A percentile compares a stretch with the other conserved stretches of the same genome.
These are phyloP conservation scores for Ogataea nitratoaversa DNA, from an alignment of 805 yeast species.

Conservation along the genomic window DNA sequence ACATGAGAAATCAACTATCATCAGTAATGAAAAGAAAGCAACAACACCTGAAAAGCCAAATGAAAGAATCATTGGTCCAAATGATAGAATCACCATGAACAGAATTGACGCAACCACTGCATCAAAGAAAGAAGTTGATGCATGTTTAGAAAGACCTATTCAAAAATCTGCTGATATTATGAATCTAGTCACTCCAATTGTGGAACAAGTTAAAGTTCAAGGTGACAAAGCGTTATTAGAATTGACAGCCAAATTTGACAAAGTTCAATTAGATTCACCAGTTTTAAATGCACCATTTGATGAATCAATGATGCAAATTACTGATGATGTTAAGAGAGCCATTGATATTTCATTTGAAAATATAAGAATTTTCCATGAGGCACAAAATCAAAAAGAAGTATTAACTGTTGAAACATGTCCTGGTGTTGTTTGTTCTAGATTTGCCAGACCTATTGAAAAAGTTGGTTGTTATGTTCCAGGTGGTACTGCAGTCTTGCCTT, in stretches of 20 bases:
- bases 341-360: conserved; percentile 87
- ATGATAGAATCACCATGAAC: conserved; percentile 45
- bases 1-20: conserved; percentile 14
- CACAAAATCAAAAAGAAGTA: conserved; percentile 74
- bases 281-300: conserved; percentile 87
- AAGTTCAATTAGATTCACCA: conserved; percentile 67
- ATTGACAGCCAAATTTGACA: conserved; percentile 86
- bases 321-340: conserved; percentile 73
- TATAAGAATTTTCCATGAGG: conserved; percentile 88
- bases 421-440: conserved; percentile 91
- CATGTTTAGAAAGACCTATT: conserved; percentile 86
- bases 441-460: conserved; percentile 88
- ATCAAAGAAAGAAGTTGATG: conserved; percentile 42
- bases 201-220: conserved; percentile 64
- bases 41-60: conserved; percentile 11
- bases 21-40: conserved; percentile 1
- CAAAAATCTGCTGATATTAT: conserved; percentile 90
- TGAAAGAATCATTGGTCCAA: conserved; percentile 26
- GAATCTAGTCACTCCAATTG: conserved; percentile 88
- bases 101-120: conserved; percentile 41
- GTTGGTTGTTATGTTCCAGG: conserved; percentile 98
- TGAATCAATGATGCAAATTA: conserved; percentile 62
- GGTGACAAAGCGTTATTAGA: conserved; percentile 92
- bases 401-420: conserved; percentile 87
- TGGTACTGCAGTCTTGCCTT: conserved; percentile 97